Percentiles rank a stretch among this genome's conserved stretches.
Evolutionary conservation across 176 grass and related monocot genomes (phyloP).

Genomic region (Rhynchospora breviuscula): DNA sequence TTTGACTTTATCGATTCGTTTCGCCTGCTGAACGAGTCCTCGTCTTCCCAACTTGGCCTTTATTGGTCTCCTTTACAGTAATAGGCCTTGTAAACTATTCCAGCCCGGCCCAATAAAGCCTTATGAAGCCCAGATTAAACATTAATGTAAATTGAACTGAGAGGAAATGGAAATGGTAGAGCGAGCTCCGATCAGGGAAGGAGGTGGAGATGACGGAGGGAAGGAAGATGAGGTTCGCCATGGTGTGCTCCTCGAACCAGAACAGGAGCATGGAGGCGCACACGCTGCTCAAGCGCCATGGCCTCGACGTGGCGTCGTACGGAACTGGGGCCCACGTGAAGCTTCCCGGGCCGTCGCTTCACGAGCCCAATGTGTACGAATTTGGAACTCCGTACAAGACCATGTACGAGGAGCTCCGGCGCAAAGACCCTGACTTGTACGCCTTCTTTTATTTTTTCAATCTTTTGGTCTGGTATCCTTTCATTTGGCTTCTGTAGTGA

Average conservation of each 20-base stretch:
- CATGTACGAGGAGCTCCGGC: constrained; percentile 88
- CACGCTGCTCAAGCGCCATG: constrained; percentile 62
- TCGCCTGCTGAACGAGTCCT: not conserved
- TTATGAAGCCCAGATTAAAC: not conserved
- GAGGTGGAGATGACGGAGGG: constrained; percentile 18
- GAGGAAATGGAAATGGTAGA: not conserved
- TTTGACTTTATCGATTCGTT: too few species aligned
- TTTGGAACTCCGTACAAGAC: constrained; percentile 73
- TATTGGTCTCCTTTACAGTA: not conserved
- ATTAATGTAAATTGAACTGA: not conserved
- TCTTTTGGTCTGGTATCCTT: not conserved
- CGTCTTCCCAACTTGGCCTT: not conserved
- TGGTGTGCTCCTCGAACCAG: constrained; percentile 99
- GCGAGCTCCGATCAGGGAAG: not conserved
- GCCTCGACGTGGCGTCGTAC: constrained; percentile 77
- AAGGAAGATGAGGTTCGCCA: constrained; percentile 60
- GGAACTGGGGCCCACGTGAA: constrained; percentile 85
- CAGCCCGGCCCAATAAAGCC: not conserved
- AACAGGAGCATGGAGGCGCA: constrained; percentile 98
- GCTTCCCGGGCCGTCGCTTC: constrained; percentile 74
- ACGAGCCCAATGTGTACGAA: constrained; percentile 89
- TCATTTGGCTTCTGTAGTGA: not conserved
- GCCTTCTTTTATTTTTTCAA: not conserved
- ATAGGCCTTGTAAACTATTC: not conserved
- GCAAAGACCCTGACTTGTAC: constrained; percentile 82